Conservation (phyloP, 2,329 filamentous ascomycete genomes). For the Cercospora janseana region DNA sequence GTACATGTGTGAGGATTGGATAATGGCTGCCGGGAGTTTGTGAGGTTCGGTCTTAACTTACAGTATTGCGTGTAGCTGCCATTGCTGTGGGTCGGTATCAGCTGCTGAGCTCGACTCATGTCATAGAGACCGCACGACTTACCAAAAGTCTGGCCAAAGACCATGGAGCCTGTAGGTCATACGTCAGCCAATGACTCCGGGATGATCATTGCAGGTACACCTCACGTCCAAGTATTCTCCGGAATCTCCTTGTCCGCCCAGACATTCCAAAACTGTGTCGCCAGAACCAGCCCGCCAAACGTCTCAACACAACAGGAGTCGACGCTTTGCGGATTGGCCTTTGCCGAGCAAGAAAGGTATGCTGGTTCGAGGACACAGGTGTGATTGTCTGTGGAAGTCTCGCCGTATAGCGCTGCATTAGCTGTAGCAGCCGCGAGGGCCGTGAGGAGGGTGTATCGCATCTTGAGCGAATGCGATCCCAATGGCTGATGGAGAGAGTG, state of each 20-base stretch:
- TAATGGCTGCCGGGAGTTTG: no score
- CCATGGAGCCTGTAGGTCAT: neutral
- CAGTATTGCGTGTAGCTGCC: slow-evolving; percentile 67
- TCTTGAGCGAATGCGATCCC: slow-evolving; percentile 6
- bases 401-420: slow-evolving; percentile 44
- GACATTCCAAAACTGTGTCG: slow-evolving; percentile 64
- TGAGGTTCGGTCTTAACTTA: no score
- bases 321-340: slow-evolving; percentile 44
- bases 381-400: slow-evolving; percentile 55
- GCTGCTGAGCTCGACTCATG: neutral
- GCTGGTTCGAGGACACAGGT: slow-evolving; percentile 50
- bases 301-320: slow-evolving; percentile 67
- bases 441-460: slow-evolving; percentile 23
- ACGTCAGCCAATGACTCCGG: neutral
- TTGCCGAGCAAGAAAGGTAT: slow-evolving; percentile 51
- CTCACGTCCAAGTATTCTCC: slow-evolving; percentile 54
- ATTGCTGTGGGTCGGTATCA: slow-evolving; percentile 32
- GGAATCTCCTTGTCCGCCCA: slow-evolving; percentile 63
- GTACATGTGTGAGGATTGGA: no score
- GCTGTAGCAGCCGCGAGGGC: slow-evolving; percentile 20
- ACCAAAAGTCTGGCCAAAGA: slow-evolving; percentile 10
- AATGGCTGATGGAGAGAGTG: neutral
- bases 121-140: no score
- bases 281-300: slow-evolving; percentile 60
- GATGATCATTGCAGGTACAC: neutral